A percentile compares a stretch with the other conserved stretches of the same genome.
phyloP scores from a whole-genome alignment of 1,284 basidiomycete genomes.

The Mycena sp. region DNA sequence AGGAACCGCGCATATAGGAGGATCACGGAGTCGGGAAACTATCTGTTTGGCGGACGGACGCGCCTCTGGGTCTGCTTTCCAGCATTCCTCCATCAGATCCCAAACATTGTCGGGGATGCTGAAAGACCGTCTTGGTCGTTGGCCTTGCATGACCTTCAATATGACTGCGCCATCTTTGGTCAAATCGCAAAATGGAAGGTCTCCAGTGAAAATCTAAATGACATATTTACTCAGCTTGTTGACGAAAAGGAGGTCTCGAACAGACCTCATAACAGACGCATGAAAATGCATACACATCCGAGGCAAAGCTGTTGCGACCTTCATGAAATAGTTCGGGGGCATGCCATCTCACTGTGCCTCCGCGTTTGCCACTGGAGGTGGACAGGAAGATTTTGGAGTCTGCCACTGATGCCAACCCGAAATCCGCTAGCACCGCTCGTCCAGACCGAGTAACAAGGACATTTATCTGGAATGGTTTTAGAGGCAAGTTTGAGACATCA shows the following conservation, averaged over 20 bases:
- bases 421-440: background rate
- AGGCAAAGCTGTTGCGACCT: constrained; percentile 25
- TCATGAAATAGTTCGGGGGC: background rate
- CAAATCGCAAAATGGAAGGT: constrained; percentile 23
- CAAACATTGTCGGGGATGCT: constrained; percentile 14
- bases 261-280: constrained; percentile 39
- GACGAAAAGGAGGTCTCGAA: background rate
- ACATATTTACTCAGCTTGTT: background rate
- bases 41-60: constrained; percentile 10
- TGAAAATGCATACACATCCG: constrained; percentile 41
- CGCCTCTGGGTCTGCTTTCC: constrained; percentile 6
- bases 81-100: constrained; percentile 23
- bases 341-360: constrained; percentile 1
- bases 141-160: constrained; percentile 12
- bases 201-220: constrained; percentile 26
- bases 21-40: constrained; percentile 18
- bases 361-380: background rate
- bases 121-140: constrained; percentile 4
- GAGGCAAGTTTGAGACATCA: constrained; percentile 1
- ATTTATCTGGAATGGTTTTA: background rate
- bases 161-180: constrained; percentile 22
- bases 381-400: background rate
- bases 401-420: background rate
- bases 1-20: constrained; percentile 13
- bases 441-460: background rate